Percentiles rank a stretch among this genome's conserved stretches.
Conservation (phyloP, 208 protist species). For the Trypanosomatidae sp. region DNA sequence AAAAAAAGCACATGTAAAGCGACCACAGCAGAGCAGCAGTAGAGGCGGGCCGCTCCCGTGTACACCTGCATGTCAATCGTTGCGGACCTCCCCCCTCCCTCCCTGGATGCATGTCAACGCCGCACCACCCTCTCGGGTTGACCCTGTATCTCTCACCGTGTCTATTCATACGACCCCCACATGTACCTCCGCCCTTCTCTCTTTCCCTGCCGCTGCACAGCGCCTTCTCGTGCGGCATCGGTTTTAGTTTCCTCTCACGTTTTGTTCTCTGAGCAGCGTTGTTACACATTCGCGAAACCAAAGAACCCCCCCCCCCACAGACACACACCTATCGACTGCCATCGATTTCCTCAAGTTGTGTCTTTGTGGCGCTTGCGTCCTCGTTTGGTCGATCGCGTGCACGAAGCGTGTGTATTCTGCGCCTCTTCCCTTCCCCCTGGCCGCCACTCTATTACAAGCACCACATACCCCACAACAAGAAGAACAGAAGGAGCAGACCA, state of each 20-base stretch:
- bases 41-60: background rate
- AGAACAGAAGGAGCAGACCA: background rate
- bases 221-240: background rate
- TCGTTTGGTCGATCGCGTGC: background rate
- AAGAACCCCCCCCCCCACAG: background rate
- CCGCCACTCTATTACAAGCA: background rate
- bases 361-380: background rate
- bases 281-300: too few relatives aligned
- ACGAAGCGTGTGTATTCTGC: background rate
- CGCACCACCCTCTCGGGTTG: background rate
- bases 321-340: background rate
- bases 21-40: background rate
- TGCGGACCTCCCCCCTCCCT: background rate
- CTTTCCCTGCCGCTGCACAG: background rate
- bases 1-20: background rate
- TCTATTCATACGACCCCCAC: background rate
- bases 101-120: background rate
- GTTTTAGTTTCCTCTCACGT: background rate
- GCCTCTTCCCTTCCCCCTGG: background rate
- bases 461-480: background rate
- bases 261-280: background rate
- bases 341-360: too few relatives aligned
- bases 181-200: background rate
- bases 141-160: background rate
- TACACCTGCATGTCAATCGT: background rate